phyloP scores from a whole-genome alignment of 768 basidiomycete species.

The Leccinum longicurvipes region DNA sequence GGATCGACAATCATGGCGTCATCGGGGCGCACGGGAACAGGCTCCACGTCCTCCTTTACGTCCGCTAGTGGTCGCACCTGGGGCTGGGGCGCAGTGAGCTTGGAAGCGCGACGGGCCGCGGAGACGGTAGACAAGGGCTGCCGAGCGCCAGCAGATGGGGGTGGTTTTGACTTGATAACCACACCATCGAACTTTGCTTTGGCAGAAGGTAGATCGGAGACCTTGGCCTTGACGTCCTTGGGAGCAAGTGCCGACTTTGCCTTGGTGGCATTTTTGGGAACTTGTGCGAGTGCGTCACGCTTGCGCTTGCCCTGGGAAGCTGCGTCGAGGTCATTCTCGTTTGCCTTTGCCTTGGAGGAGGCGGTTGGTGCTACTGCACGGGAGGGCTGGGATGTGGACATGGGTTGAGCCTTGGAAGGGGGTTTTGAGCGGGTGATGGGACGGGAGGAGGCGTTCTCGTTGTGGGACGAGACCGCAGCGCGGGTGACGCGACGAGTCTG shows the following conservation, averaged over 20 bases:
- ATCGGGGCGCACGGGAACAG: constrained; percentile 35
- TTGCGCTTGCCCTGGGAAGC: constrained; percentile 63
- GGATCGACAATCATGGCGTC: constrained; percentile 54
- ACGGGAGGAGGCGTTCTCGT: constrained; percentile 70
- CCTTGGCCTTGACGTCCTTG: constrained; percentile 54
- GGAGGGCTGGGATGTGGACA: constrained; percentile 35
- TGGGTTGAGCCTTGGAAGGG: constrained; percentile 36
- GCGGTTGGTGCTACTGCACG: constrained; percentile 39
- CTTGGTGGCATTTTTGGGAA: constrained; percentile 50
- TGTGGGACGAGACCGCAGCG: constrained; percentile 48
- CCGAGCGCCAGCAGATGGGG: constrained; percentile 34
- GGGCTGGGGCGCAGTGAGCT: constrained; percentile 21
- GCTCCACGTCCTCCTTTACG: constrained; percentile 26
- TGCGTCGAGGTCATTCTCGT: constrained; percentile 45
- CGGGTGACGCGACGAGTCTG: constrained; percentile 67
- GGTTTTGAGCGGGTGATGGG: constrained; percentile 61
- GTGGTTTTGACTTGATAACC: constrained; percentile 50
- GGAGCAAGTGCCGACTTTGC: constrained; percentile 36
- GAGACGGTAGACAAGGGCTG: constrained; percentile 56
- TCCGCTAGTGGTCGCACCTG: constrained; percentile 25
- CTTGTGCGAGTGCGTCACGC: constrained; percentile 72
- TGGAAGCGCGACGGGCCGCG: constrained; percentile 38
- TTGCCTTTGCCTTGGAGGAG: constrained; percentile 34
- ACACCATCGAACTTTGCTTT: constrained; percentile 62
- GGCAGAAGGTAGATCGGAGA: constrained; percentile 37